phyloP scores from a whole-genome alignment of 2,329 filamentous ascomycete genomes.

The Hypoxylon sp. region DNA sequence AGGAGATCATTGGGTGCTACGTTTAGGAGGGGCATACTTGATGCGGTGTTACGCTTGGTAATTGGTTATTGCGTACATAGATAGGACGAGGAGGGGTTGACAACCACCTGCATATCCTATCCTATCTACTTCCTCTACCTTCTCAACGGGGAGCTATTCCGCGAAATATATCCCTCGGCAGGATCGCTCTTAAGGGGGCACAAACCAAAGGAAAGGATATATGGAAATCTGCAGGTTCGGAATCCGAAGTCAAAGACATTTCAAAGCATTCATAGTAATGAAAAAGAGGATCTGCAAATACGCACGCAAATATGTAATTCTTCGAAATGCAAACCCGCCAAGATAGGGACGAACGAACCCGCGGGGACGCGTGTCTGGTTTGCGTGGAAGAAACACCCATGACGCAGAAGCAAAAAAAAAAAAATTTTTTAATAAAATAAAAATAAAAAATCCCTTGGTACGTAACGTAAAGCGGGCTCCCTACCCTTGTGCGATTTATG shows the following conservation, averaged over 20 bases:
- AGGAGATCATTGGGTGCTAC: not conserved
- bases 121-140: slow-evolving; percentile 9
- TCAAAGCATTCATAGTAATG: slow-evolving; percentile 4
- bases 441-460: slow-evolving; percentile 1
- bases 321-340: not conserved
- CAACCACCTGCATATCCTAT: too few species aligned
- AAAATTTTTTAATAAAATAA: too few species aligned
- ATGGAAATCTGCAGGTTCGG: not conserved
- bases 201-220: not conserved
- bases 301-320: not conserved
- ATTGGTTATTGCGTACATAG: slow-evolving; percentile 5
- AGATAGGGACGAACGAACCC: slow-evolving; percentile 2
- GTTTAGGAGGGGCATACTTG: slow-evolving; percentile 5
- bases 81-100: too few species aligned
- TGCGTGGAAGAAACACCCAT: slow-evolving; percentile 35
- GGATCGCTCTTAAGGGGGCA: slow-evolving; percentile 12
- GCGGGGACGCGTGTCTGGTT: slow-evolving; percentile 32
- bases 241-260: slow-evolving; percentile 1
- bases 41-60: slow-evolving; percentile 22
- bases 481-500: not conserved
- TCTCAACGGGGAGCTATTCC: slow-evolving; percentile 13
- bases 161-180: slow-evolving; percentile 10
- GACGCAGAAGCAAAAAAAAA: slow-evolving; percentile 10
- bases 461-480: not conserved
- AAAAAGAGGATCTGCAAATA: not conserved